Conservation (phyloP, 1,139 yeast species). For the Saccharomycopsis hybrid region DNA sequence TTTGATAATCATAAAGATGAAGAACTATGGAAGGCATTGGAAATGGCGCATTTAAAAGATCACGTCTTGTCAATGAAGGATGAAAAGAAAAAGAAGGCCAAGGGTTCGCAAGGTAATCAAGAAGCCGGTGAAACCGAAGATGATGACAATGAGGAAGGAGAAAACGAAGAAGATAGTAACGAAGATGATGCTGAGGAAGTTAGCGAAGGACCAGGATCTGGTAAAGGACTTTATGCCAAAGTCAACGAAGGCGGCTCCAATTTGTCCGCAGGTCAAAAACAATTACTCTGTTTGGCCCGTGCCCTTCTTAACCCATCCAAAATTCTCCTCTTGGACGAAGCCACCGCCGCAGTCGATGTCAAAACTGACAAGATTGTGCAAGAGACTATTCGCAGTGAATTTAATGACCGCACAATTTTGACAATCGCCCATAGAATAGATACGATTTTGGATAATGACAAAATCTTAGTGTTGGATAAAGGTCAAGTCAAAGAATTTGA, state of each 20-base stretch:
- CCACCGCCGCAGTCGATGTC: constrained; percentile 96
- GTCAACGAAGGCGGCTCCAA: constrained; percentile 83
- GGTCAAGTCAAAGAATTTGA: constrained; percentile 89
- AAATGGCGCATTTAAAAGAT: constrained; percentile 73
- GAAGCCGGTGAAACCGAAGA: constrained; percentile 14
- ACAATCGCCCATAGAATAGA: constrained; percentile 94
- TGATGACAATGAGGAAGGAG: background rate
- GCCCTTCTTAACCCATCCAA: constrained; percentile 76
- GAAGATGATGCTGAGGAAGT: too few relatives aligned
- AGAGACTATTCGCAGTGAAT: constrained; percentile 78
- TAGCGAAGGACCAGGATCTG: too few relatives aligned
- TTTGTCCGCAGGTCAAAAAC: constrained; percentile 87
- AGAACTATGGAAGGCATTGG: constrained; percentile 80
- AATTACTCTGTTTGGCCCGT: constrained; percentile 84
- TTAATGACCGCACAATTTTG: constrained; percentile 80
- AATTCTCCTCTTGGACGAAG: constrained; percentile 84
- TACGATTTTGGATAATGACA: constrained; percentile 87
- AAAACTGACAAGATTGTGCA: constrained; percentile 87
- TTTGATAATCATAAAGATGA: constrained; percentile 62
- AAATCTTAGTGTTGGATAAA: constrained; percentile 76
- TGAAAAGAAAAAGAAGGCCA: constrained; percentile 26
- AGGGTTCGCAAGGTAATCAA: constrained; percentile 25
- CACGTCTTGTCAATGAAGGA: constrained; percentile 61
- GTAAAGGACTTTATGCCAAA: constrained; percentile 54
- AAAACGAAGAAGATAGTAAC: background rate